Conservation (phyloP, 2,329 filamentous ascomycete species). For the Canariomyces notabilis region DNA sequence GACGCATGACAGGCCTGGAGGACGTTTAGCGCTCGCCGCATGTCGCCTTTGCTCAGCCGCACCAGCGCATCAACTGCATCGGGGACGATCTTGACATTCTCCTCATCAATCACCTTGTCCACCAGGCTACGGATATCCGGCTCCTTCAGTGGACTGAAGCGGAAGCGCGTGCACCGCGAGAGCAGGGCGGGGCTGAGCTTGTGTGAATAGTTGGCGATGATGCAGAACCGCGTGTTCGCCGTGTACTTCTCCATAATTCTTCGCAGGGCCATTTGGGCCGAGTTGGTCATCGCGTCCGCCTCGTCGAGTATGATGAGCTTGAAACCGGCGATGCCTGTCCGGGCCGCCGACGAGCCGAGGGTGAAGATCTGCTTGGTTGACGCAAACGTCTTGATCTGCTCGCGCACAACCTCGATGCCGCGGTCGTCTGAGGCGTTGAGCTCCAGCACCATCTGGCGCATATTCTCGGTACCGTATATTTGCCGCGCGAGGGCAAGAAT, state of each 20-base stretch:
- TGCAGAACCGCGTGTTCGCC: slow-evolving; percentile 93
- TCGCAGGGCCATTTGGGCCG: slow-evolving; percentile 93
- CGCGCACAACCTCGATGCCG: slow-evolving; percentile 94
- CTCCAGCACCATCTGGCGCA: slow-evolving; percentile 98
- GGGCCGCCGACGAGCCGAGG: slow-evolving; percentile 36
- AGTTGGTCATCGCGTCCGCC: slow-evolving; percentile 99
- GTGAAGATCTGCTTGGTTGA: slow-evolving; percentile 96
- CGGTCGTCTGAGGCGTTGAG: slow-evolving; percentile 96
- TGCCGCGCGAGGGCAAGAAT: slow-evolving; percentile 86
- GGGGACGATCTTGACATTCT: slow-evolving; percentile 74
- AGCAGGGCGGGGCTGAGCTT: slow-evolving; percentile 91
- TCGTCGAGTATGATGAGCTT: slow-evolving; percentile 98
- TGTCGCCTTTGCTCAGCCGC: slow-evolving; percentile 86
- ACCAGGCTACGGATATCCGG: slow-evolving; percentile 78
- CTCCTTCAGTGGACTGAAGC: slow-evolving; percentile 91
- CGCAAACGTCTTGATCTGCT: slow-evolving; percentile 99
- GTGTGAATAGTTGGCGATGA: slow-evolving; percentile 98
- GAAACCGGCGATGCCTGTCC: slow-evolving; percentile 61
- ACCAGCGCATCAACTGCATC: slow-evolving; percentile 82
- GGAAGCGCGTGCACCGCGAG: slow-evolving; percentile 88
- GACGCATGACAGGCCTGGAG: slow-evolving; percentile 95
- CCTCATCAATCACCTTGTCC: slow-evolving; percentile 83
- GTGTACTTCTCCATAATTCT: slow-evolving; percentile 99
- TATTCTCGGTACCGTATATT: slow-evolving; percentile 87
- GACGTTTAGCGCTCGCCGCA: slow-evolving; percentile 91